phyloP scores from a whole-genome alignment of 1,139 yeast species.

The Meyerozyma athensensis region DNA sequence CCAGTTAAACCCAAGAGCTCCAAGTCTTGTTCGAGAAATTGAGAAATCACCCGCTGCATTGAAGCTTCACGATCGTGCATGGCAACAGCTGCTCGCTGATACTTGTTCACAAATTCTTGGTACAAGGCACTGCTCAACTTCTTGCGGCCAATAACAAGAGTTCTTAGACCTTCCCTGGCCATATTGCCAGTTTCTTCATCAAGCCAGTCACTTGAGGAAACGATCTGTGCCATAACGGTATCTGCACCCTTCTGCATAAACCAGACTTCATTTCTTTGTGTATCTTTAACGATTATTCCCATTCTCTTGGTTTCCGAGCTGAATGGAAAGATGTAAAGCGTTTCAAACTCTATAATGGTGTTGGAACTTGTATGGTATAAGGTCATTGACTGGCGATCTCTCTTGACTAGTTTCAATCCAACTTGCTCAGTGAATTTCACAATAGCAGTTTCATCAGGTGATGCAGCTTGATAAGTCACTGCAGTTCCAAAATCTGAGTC shows the following conservation, averaged over 20 bases:
- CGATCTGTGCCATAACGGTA: constrained; percentile 86
- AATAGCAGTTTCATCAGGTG: constrained; percentile 97
- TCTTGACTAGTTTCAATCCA: constrained; percentile 70
- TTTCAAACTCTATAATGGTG: constrained; percentile 52
- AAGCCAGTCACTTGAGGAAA: constrained; percentile 85
- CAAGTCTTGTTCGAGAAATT: constrained; percentile 73
- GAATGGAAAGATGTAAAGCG: constrained; percentile 85
- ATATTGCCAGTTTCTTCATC: constrained; percentile 96
- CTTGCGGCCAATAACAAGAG: constrained; percentile 87
- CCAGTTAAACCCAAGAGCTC: constrained; percentile 93
- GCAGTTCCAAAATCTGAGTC: constrained; percentile 36
- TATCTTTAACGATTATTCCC: constrained; percentile 81
- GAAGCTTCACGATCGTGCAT: constrained; percentile 74
- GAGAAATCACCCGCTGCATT: constrained; percentile 64
- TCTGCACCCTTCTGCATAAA: constrained; percentile 96
- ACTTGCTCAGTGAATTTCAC: constrained; percentile 86
- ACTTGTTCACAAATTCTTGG: constrained; percentile 59
- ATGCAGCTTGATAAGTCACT: constrained; percentile 89
- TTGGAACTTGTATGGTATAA: constrained; percentile 62
- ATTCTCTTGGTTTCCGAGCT: constrained; percentile 93
- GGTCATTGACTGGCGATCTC: constrained; percentile 76
- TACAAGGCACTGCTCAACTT: constrained; percentile 51
- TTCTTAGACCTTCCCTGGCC: constrained; percentile 97
- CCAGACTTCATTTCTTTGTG: constrained; percentile 63
- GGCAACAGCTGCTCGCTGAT: constrained; percentile 67